Evolutionary conservation across 257 asterid genomes (phyloP).

Genomic region (Asclepias syriaca): DNA sequence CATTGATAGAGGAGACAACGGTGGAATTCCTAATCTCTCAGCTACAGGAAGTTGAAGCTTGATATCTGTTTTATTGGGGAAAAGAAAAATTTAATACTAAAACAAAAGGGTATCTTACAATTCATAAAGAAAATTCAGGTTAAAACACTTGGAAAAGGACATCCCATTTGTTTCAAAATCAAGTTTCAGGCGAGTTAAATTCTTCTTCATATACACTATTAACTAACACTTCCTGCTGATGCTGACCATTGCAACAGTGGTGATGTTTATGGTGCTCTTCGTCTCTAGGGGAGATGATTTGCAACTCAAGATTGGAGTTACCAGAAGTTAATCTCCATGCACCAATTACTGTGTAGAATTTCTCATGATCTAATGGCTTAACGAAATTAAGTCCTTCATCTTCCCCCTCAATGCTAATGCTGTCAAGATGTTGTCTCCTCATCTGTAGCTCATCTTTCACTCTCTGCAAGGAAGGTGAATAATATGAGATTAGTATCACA

Average conservation of each 20-base stretch:
- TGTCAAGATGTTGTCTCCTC: constrained; percentile 26
- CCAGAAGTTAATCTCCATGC: constrained; percentile 33
- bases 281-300: constrained; percentile 28
- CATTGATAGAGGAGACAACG: too few species aligned
- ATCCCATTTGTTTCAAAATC: constrained; percentile 20
- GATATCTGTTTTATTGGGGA: neutral
- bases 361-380: constrained; percentile 56
- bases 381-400: constrained; percentile 30
- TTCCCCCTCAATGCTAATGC: constrained; percentile 21
- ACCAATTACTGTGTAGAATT: constrained; percentile 44
- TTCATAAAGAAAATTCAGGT: too few species aligned
- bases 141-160: too few species aligned
- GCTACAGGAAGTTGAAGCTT: neutral
- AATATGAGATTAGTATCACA: neutral
- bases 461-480: constrained; percentile 35
- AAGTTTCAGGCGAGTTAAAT: constrained; percentile 27
- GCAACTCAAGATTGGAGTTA: constrained; percentile 24
- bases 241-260: constrained; percentile 25
- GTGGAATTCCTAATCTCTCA: neutral
- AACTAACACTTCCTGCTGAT: constrained; percentile 23
- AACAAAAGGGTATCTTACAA: neutral
- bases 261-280: constrained; percentile 27
- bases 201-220: constrained; percentile 39
- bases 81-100: neutral
- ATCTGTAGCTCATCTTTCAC: constrained; percentile 59